These are phyloP conservation scores for Leptomonas pyrrhocoris DNA, from an alignment of 208 protist species.

Conservation along the genomic window DNA sequence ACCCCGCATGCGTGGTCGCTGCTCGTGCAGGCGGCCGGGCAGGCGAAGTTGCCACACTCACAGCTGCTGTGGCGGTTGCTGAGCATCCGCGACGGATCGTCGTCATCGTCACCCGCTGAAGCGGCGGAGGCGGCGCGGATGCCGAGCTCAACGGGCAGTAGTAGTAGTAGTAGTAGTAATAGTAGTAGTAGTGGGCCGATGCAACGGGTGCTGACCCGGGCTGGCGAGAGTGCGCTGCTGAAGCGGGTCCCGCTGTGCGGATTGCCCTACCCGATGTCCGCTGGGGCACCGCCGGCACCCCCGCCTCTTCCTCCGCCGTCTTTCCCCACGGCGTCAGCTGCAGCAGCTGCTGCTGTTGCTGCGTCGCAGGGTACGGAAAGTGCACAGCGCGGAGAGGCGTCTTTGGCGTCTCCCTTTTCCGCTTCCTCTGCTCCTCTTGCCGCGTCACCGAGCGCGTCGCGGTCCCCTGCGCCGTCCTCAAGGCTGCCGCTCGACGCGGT, in stretches of 20 bases:
- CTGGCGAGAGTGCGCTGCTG: constrained; percentile 36
- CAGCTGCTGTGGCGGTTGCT: constrained; percentile 63
- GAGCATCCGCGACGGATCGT: background rate
- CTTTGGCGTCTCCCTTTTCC: no score
- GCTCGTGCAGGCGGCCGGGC: constrained; percentile 54
- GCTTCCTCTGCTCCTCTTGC: background rate
- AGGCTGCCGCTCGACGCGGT: background rate
- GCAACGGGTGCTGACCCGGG: constrained; percentile 24
- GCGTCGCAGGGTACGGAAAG: no score
- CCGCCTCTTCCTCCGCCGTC: background rate
- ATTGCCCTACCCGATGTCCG: background rate
- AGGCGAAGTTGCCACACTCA: constrained; percentile 69
- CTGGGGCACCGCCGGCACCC: background rate
- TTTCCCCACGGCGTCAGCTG: background rate
- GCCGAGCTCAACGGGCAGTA: background rate
- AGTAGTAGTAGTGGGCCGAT: background rate
- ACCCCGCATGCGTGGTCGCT: constrained; percentile 55
- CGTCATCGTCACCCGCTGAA: no score
- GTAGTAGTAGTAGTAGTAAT: background rate
- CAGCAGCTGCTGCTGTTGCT: background rate
- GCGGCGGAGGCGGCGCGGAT: background rate
- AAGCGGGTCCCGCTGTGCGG: constrained; percentile 6
- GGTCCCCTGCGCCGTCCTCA: background rate
- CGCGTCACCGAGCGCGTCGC: background rate
- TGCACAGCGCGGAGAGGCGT: no score